phyloP scores from a whole-genome alignment of 257 asterid genomes.

The Voacanga thouarsii region DNA sequence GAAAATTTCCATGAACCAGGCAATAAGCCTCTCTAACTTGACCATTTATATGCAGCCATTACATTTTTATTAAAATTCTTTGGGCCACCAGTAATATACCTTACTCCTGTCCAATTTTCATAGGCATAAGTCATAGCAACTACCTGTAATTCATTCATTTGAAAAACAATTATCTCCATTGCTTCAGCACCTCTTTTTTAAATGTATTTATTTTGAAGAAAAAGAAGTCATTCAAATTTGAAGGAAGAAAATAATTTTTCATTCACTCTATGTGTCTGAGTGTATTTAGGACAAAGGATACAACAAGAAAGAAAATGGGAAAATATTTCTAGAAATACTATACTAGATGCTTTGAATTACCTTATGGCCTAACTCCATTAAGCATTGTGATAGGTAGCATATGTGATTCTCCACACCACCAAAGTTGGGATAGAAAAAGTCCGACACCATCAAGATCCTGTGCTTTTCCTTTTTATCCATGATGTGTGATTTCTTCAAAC shows the following conservation, averaged over 20 bases:
- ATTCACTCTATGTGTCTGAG: neutral
- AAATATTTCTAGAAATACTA: neutral
- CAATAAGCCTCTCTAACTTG: no score
- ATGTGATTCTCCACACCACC: constrained; percentile 98
- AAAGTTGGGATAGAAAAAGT: constrained; percentile 90
- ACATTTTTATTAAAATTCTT: no score
- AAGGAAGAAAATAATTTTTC: neutral
- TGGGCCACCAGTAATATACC: constrained; percentile 89
- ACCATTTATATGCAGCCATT: no score
- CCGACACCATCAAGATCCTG: constrained; percentile 81
- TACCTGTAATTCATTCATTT: constrained; percentile 46
- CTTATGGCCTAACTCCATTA: constrained; percentile 90
- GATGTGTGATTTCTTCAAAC: constrained; percentile 4
- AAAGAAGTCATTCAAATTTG: neutral
- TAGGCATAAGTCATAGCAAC: constrained; percentile 95
- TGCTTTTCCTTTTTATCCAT: constrained; percentile 57
- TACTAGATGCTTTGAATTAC: constrained; percentile 27
- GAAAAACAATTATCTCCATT: neutral
- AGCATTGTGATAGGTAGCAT: constrained; percentile 84
- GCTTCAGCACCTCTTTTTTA: no score
- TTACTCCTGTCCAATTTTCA: constrained; percentile 79
- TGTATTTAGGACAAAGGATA: neutral
- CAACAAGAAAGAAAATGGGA: constrained; percentile 4
- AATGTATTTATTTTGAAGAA: neutral
- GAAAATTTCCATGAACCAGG: no score